Percentiles rank a stretch among this genome's conserved stretches.
These are phyloP conservation scores for Aphanomyces stellatus DNA, from an alignment of 352 stramenopile genomes.

Conservation along the genomic window DNA sequence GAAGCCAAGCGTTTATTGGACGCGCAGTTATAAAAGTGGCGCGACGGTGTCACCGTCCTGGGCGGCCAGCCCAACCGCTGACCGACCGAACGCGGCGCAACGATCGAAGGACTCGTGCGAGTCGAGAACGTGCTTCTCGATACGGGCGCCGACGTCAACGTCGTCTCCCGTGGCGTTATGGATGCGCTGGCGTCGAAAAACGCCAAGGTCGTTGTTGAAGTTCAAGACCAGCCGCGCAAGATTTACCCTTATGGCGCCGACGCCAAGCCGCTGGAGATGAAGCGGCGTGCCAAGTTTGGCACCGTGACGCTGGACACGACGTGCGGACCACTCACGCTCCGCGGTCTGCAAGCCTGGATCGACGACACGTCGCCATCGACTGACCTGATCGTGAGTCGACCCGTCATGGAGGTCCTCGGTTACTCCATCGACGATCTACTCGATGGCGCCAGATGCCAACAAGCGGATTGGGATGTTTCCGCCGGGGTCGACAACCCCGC, in stretches of 20 bases:
- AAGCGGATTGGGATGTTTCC: conserved; percentile 6
- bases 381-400: conserved; percentile 1
- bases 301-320: neutral
- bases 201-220: too few relatives aligned
- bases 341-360: neutral
- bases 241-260: conserved; percentile 1
- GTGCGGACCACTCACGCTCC: conserved; percentile 1
- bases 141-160: conserved; percentile 1
- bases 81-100: neutral
- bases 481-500: neutral
- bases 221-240: neutral
- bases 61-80: neutral
- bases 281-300: neutral
- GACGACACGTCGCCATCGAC: neutral
- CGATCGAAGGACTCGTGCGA: neutral
- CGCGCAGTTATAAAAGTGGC: neutral
- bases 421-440: conserved; percentile 5
- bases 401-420: conserved; percentile 8
- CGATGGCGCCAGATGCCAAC: neutral
- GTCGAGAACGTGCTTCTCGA: conserved; percentile 6
- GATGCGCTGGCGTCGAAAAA: neutral
- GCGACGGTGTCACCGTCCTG: neutral
- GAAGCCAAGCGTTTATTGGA: neutral
- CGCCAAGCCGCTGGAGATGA: neutral
- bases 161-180: neutral